Evolutionary conservation across 257 asterid genomes (phyloP).

Genomic region (Solanum pennellii): DNA sequence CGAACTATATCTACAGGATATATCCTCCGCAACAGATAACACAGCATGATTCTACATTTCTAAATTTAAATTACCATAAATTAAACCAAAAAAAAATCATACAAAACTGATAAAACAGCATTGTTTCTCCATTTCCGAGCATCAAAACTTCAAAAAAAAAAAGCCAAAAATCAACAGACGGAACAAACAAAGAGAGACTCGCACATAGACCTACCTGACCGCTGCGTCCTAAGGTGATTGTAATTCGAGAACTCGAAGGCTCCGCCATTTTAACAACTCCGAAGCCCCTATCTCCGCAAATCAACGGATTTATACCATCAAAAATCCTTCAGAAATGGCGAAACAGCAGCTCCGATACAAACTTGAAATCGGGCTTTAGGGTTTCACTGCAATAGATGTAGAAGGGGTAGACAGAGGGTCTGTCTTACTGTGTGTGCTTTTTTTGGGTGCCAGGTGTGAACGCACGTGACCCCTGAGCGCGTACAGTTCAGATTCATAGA

Average conservation of each 20-base stretch:
- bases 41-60: background rate
- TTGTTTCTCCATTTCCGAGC: background rate
- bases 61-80: background rate
- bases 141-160: background rate
- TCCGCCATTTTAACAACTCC: constrained; percentile 46
- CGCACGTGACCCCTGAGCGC: background rate
- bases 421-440: background rate
- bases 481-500: background rate
- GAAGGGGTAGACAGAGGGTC: background rate
- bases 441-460: background rate
- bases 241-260: constrained; percentile 62
- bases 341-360: background rate
- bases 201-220: constrained; percentile 44
- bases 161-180: background rate
- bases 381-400: background rate
- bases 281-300: constrained; percentile 4
- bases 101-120: background rate
- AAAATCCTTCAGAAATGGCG: background rate
- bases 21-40: background rate
- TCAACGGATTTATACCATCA: background rate
- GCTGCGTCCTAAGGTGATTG: constrained; percentile 74
- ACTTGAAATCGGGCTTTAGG: background rate
- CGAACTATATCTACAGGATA: background rate
- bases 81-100: background rate
- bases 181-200: background rate